These are phyloP conservation scores for Leptodermis oblonga DNA, from an alignment of 257 asterid species.

Conservation along the genomic window DNA sequence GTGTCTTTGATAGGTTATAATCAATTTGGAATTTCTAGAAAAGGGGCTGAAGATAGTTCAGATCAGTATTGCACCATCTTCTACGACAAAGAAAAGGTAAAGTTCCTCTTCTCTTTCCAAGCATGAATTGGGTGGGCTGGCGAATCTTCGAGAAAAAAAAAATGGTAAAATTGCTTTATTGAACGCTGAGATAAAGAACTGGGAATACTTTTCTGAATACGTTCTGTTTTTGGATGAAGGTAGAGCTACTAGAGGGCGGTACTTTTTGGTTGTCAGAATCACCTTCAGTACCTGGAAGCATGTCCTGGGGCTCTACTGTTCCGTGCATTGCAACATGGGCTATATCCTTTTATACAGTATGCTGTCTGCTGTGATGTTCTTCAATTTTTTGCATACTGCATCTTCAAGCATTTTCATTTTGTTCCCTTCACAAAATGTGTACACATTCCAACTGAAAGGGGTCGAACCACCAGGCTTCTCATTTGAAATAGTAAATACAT, in stretches of 20 bases:
- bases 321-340: conserved; percentile 98
- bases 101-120: background rate
- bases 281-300: conserved; percentile 99
- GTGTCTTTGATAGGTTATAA: conserved; percentile 55
- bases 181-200: background rate
- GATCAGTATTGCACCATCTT: conserved; percentile 91
- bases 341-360: conserved; percentile 61
- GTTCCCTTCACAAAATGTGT: conserved; percentile 64
- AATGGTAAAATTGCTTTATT: background rate
- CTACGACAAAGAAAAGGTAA: conserved; percentile 91
- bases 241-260: conserved; percentile 94
- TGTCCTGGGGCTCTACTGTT: conserved; percentile 88
- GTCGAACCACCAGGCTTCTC: conserved; percentile 95
- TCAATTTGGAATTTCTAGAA: conserved; percentile 89
- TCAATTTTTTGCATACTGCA: conserved; percentile 13
- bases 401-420: conserved; percentile 5
- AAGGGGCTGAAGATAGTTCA: conserved; percentile 79
- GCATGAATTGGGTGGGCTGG: background rate
- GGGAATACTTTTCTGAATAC: conserved; percentile 4
- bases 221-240: conserved; percentile 42
- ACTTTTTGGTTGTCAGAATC: conserved; percentile 98
- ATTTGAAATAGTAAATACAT: conserved; percentile 88
- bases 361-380: conserved; percentile 5
- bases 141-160: background rate
- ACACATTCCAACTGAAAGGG: conserved; percentile 98